Evolutionary conservation across 805 yeast species (phyloP), one percentile per base, ranked within the genome.

Genomic region (Metschnikowia reukaufii): DNA sequence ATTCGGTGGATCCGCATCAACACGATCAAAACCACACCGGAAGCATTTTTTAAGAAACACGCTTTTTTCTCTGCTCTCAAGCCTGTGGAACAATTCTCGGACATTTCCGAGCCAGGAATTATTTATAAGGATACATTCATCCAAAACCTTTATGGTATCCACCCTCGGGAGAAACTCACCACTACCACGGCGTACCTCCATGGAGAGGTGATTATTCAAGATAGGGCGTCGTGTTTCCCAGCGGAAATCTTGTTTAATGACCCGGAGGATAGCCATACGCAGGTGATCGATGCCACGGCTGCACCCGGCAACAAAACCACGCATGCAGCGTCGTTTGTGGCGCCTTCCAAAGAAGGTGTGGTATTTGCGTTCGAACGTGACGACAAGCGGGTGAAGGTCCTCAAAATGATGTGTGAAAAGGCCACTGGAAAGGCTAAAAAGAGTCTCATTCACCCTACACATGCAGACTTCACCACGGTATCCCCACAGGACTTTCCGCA

Each of bases 221-320:
- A 94, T 62, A 73, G 99, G 42, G 97, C 98, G 0, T 90, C 97
- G 1, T 94, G 99, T 64, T 90, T 94, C 61, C 99, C 99, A 0
- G 97, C 95, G 0, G 82, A 81, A 50, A 90, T 94, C 21, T 67
- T 94, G 39, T 73, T 79, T 51, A 49, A 56, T 33, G 69, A 67
- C 44, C 88, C 92, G 0, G 45, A 62, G 0, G 72, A 79, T 4
- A 42, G 44, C 2, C 85, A 83, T 37, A 84, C 78, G 48, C 66
- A 73, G 19, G 81, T 90, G 9, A 86, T 94, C 37, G 99, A 94
- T 67, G 86, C 97, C 1, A 91, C 97, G 68, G 91, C 98, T 2
- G 99, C 99, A 0, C 99, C 99, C 4, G 99, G 99, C 4, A 94
- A 94, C 66, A 95, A 94, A 64, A 94, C 99, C 0, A 88, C 97